Conservation (phyloP, 371 early-diverging fungal species). For the Mucor saturninus region DNA sequence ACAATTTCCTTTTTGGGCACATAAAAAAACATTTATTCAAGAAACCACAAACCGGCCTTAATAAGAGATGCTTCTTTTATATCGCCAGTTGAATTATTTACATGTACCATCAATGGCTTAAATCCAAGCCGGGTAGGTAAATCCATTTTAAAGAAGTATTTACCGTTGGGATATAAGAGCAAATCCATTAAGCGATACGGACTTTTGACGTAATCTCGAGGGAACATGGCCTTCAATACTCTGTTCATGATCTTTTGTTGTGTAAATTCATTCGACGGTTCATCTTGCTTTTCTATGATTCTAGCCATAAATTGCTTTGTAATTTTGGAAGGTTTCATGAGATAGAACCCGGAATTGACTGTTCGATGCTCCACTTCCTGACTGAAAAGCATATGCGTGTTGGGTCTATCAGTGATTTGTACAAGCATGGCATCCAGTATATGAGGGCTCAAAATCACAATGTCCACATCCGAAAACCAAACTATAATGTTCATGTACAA, state of each 20-base stretch:
- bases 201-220: slow-evolving; percentile 42
- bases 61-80: slow-evolving; percentile 54
- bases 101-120: slow-evolving; percentile 54
- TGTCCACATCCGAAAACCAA: slow-evolving; percentile 58
- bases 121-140: slow-evolving; percentile 41
- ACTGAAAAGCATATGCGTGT: slow-evolving; percentile 42
- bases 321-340: slow-evolving; percentile 51
- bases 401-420: slow-evolving; percentile 36
- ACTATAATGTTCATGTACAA: slow-evolving; percentile 41
- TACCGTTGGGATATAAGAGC: slow-evolving; percentile 50
- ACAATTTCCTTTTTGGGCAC: slow-evolving; percentile 7
- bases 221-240: slow-evolving; percentile 37
- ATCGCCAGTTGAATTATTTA: slow-evolving; percentile 54
- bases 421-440: slow-evolving; percentile 42
- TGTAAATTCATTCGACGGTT: slow-evolving; percentile 44
- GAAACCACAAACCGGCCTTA: slow-evolving; percentile 48
- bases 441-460: slow-evolving; percentile 42
- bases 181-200: slow-evolving; percentile 44
- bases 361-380: slow-evolving; percentile 49
- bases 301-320: slow-evolving; percentile 48
- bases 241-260: slow-evolving; percentile 54
- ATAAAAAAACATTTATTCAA: slow-evolving; percentile 19
- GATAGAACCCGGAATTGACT: slow-evolving; percentile 51
- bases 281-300: slow-evolving; percentile 46
- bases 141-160: slow-evolving; percentile 43